These are phyloP conservation scores for Aspergillus sp. DNA, from an alignment of 2,329 filamentous ascomycete genomes.

Conservation along the genomic window DNA sequence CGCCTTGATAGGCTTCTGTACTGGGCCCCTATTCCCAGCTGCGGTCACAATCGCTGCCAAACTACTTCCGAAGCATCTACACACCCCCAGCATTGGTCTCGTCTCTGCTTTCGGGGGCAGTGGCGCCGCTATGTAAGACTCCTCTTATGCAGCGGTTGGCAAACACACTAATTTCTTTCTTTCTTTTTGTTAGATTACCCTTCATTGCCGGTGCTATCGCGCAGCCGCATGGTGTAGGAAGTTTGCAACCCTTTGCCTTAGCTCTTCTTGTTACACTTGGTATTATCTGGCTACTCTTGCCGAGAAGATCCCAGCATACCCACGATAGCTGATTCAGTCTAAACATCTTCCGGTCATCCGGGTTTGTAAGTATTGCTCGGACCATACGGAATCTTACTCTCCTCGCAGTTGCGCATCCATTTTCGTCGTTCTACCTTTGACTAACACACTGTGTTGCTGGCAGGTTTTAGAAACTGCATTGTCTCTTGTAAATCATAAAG, in stretches of 20 bases:
- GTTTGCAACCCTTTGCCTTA: slow-evolving; percentile 58
- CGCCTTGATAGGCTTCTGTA: slow-evolving; percentile 67
- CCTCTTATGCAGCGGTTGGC: too few species aligned
- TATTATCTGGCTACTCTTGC: slow-evolving; percentile 7
- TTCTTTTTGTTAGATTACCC: slow-evolving; percentile 44
- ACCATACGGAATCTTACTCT: neutral
- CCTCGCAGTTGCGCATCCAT: neutral
- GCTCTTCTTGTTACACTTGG: slow-evolving; percentile 2
- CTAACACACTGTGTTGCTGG: neutral
- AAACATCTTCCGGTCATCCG: neutral
- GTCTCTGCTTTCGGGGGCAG: slow-evolving; percentile 69
- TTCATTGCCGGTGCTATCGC: slow-evolving; percentile 70
- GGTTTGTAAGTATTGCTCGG: neutral
- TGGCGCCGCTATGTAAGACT: slow-evolving; percentile 57
- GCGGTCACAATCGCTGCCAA: slow-evolving; percentile 68
- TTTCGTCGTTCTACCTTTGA: neutral
- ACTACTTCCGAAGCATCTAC: slow-evolving; percentile 65
- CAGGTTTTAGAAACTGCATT: neutral
- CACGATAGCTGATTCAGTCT: neutral
- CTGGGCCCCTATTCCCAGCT: slow-evolving; percentile 71
- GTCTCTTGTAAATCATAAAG: neutral
- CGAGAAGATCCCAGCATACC: neutral
- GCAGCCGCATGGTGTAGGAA: slow-evolving; percentile 54
- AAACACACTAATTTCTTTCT: neutral
- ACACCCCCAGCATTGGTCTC: slow-evolving; percentile 72